These are phyloP conservation scores for Diaporthe helianthi DNA, from an alignment of 2,329 filamentous ascomycete genomes.

Conservation along the genomic window DNA sequence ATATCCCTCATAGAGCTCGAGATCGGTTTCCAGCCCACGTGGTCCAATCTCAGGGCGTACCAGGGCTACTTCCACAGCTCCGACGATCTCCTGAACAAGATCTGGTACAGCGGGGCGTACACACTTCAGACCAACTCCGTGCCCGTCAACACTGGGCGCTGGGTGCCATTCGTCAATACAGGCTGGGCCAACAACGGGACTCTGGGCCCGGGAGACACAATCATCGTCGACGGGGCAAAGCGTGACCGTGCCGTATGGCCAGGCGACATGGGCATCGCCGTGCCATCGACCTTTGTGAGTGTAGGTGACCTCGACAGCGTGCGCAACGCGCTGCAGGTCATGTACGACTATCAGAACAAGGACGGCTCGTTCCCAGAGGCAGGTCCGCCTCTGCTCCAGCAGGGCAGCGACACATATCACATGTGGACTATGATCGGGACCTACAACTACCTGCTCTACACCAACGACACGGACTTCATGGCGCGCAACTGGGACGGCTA, in stretches of 20 bases:
- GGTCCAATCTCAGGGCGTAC: slow-evolving; percentile 58
- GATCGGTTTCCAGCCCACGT: slow-evolving; percentile 49
- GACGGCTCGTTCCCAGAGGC: slow-evolving; percentile 59
- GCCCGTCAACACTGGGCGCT: slow-evolving; percentile 42
- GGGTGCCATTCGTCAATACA: slow-evolving; percentile 46
- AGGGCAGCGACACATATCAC: slow-evolving; percentile 44
- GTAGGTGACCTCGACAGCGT: slow-evolving; percentile 57
- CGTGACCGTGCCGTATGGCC: slow-evolving; percentile 64
- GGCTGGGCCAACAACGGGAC: slow-evolving; percentile 48
- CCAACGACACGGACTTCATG: slow-evolving; percentile 52
- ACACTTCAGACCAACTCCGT: slow-evolving; percentile 49
- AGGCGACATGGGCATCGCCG: slow-evolving; percentile 62
- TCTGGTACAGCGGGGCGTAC: slow-evolving; percentile 60
- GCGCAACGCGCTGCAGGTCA: slow-evolving; percentile 52
- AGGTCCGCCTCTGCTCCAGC: slow-evolving; percentile 51
- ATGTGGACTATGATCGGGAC: slow-evolving; percentile 59
- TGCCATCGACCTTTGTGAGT: slow-evolving; percentile 57
- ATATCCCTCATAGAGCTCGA: slow-evolving; percentile 47
- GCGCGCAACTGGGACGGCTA: slow-evolving; percentile 44
- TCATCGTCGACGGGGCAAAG: slow-evolving; percentile 59
- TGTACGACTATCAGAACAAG: slow-evolving; percentile 49
- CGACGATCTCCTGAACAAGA: slow-evolving; percentile 58
- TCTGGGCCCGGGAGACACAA: slow-evolving; percentile 43
- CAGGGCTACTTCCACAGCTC: slow-evolving; percentile 61
- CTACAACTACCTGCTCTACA: slow-evolving; percentile 62